These are phyloP conservation scores for Dactylis glomerata DNA, from an alignment of 176 grass and related monocot species.

Conservation along the genomic window DNA sequence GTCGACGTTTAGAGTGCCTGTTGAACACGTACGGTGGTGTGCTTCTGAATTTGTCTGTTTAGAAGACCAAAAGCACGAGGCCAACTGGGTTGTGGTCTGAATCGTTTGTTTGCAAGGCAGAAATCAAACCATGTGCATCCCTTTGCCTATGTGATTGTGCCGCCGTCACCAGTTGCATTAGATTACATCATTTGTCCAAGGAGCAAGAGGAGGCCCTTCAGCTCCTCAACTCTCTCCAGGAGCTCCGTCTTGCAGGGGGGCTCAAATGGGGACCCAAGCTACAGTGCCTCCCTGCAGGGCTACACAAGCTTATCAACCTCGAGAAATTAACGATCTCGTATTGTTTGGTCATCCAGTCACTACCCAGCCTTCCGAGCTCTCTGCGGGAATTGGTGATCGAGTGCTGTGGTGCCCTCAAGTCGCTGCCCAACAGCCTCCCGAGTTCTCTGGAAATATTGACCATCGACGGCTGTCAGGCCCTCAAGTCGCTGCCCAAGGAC, in stretches of 20 bases:
- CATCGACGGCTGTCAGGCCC: accelerated
- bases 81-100: no score
- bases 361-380: neutral
- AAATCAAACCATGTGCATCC: no score
- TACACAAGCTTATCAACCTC: neutral
- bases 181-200: neutral
- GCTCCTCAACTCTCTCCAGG: neutral
- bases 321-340: accelerated
- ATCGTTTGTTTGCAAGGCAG: no score
- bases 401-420: no score
- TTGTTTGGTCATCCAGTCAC: neutral
- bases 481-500: neutral
- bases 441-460: neutral
- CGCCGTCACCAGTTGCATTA: neutral
- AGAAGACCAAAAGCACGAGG: no score
- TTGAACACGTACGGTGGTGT: no score
- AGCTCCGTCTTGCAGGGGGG: accelerated
- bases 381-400: no score
- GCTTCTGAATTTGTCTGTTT: no score
- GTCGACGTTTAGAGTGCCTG: no score
- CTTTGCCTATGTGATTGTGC: no score
- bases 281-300: neutral
- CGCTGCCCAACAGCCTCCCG: neutral
- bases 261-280: neutral
- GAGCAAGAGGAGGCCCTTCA: neutral